Percentiles rank a stretch among this genome's conserved stretches.
Conservation (phyloP, 805 yeast genomes). For the Jamesozyma lodderae region DNA sequence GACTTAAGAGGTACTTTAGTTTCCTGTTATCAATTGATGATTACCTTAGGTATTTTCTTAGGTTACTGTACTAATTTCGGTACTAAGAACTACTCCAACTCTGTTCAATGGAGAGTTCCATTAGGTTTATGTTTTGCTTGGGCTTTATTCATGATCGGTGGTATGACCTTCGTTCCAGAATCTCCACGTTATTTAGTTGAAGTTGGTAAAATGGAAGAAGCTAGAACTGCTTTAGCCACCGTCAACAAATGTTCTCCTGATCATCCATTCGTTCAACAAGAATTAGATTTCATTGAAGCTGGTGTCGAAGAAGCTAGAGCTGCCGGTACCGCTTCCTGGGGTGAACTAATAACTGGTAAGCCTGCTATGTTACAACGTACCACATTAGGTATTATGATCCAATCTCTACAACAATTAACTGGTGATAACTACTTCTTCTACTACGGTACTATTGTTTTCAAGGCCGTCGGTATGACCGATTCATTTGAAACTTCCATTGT, state of each 20-base stretch:
- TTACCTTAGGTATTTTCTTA: constrained; percentile 62
- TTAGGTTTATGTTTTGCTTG: constrained; percentile 46
- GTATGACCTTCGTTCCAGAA: constrained; percentile 51
- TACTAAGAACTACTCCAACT: constrained; percentile 48
- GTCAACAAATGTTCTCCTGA: constrained; percentile 48
- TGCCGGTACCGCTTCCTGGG: constrained; percentile 56
- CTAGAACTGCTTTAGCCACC: constrained; percentile 46
- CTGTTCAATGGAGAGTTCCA: constrained; percentile 70
- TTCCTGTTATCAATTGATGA: constrained; percentile 58
- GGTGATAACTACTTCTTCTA: constrained; percentile 3
- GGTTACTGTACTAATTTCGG: constrained; percentile 70
- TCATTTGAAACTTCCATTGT: constrained; percentile 2
- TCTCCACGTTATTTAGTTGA: constrained; percentile 60
- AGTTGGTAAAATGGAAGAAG: constrained; percentile 47
- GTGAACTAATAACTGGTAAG: constrained; percentile 1
- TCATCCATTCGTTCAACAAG: constrained; percentile 46
- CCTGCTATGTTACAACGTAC: constrained; percentile 1
- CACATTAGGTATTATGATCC: not conserved
- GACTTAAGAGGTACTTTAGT: constrained; percentile 27
- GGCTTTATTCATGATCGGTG: constrained; percentile 32
- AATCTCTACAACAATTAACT: constrained; percentile 3
- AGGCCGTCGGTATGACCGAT: constrained; percentile 3
- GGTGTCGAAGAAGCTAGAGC: constrained; percentile 49
- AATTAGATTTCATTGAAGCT: constrained; percentile 47
- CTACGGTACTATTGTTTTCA: constrained; percentile 3